Evolutionary conservation across 129 eudicot species (phyloP).

Genomic region (Lonicera japonica): DNA sequence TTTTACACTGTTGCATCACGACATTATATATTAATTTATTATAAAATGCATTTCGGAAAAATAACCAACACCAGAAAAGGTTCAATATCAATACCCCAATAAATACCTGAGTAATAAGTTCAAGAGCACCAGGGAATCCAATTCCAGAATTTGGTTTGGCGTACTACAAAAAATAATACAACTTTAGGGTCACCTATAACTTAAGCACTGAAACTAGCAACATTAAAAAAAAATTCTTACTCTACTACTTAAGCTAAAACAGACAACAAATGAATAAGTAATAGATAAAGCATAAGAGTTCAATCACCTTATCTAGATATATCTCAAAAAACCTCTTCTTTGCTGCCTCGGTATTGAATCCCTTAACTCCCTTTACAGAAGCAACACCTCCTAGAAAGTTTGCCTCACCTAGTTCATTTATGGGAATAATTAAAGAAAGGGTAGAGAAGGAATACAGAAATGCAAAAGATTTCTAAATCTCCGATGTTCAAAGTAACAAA

Average conservation of each 20-base stretch:
- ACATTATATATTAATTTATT: slow-evolving; percentile 18
- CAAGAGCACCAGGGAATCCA: slow-evolving; percentile 97
- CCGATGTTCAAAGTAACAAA: background rate
- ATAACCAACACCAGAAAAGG: slow-evolving; percentile 2
- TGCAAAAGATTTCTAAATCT: background rate
- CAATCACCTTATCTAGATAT: slow-evolving; percentile 76
- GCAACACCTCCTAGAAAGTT: slow-evolving; percentile 98
- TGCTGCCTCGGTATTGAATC: slow-evolving; percentile 69
- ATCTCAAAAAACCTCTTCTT: slow-evolving; percentile 94
- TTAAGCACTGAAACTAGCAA: background rate
- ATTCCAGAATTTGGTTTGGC: slow-evolving; percentile 97
- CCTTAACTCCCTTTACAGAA: slow-evolving; percentile 67
- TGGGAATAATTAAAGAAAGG: background rate
- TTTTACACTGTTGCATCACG: slow-evolving; percentile 62
- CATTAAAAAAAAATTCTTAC: background rate
- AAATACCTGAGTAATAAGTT: slow-evolving; percentile 75
- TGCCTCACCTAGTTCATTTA: slow-evolving; percentile 72
- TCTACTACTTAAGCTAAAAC: background rate
- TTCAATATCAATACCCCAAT: background rate
- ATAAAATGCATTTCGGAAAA: slow-evolving; percentile 2
- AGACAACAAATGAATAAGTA: background rate
- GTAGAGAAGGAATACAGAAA: background rate
- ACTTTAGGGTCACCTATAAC: slow-evolving; percentile 10
- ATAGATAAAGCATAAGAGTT: background rate
- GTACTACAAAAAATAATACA: slow-evolving; percentile 49